These are phyloP conservation scores for Oenanthe javanica DNA, from an alignment of 140 eudicot species.

Conservation along the genomic window DNA sequence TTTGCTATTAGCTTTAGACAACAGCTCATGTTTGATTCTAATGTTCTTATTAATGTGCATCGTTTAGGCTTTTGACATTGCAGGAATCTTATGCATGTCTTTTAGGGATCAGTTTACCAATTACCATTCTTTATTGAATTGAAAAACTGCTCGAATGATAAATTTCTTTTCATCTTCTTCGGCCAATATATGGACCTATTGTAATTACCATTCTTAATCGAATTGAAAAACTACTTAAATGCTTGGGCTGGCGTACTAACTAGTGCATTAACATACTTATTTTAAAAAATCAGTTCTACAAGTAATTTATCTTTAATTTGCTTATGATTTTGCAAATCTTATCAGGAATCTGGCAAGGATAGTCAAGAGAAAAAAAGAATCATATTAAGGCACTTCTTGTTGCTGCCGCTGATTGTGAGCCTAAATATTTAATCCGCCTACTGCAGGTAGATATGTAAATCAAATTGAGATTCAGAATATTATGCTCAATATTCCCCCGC, in stretches of 20 bases:
- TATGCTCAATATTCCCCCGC: no score
- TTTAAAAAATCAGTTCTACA: background rate
- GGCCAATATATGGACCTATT: background rate
- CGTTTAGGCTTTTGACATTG: background rate
- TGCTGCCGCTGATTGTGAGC: conserved; percentile 90
- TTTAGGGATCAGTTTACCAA: background rate
- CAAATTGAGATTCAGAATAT: background rate
- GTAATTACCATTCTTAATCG: background rate
- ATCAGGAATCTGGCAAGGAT: conserved; percentile 80
- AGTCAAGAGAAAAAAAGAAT: conserved; percentile 85
- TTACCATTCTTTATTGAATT: background rate
- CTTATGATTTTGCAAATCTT: conserved; percentile 1
- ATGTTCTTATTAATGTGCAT: background rate
- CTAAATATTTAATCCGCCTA: conserved; percentile 79
- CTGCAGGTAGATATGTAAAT: conserved; percentile 56
- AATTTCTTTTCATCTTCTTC: background rate
- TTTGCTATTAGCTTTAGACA: background rate
- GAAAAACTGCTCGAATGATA: background rate
- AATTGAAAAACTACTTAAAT: no score
- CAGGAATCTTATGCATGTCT: no score
- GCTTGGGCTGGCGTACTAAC: no score
- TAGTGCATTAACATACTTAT: background rate
- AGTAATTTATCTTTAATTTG: background rate
- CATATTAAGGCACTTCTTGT: conserved; percentile 79
- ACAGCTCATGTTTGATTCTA: background rate